These are phyloP conservation scores for Dioszegia hungarica DNA, from an alignment of 768 basidiomycete species.

Conservation along the genomic window DNA sequence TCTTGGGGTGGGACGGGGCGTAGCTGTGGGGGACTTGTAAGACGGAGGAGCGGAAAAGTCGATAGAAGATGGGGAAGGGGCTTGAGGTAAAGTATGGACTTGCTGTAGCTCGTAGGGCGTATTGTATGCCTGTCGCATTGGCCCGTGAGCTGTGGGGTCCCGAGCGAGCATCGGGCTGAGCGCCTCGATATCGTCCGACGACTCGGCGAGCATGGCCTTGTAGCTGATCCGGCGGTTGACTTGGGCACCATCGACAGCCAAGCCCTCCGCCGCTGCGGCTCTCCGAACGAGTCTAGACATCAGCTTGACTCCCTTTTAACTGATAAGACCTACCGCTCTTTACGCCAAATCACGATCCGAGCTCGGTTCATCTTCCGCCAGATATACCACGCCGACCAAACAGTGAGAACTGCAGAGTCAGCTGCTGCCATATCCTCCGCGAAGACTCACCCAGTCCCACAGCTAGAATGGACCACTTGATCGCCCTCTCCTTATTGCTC, in stretches of 20 bases:
- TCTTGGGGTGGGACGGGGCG: background rate
- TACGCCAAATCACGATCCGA: constrained; percentile 40
- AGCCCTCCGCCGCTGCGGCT: background rate
- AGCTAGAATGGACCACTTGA: constrained; percentile 65
- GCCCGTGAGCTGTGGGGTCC: too few species aligned
- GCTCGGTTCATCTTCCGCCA: constrained; percentile 43
- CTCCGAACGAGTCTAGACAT: background rate
- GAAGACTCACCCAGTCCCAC: constrained; percentile 54
- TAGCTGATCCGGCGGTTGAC: constrained; percentile 8
- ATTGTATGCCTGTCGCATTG: constrained; percentile 12
- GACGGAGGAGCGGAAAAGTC: background rate
- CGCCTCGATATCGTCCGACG: constrained; percentile 24
- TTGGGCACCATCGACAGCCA: background rate
- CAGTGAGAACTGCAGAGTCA: constrained; percentile 32
- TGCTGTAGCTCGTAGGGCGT: constrained; percentile 36
- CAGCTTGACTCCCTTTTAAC: background rate
- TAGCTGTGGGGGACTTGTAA: background rate
- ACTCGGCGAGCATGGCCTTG: constrained; percentile 11
- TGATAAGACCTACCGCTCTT: constrained; percentile 26
- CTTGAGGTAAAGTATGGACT: constrained; percentile 7
- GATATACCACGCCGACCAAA: constrained; percentile 61
- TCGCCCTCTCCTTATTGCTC: constrained; percentile 56
- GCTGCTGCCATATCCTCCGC: background rate
- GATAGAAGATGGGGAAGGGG: background rate
- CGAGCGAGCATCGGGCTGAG: constrained; percentile 25